Evolutionary conservation across 495 filamentous ascomycete genomes (phyloP).

Genomic region (Neurospora discreta): DNA sequence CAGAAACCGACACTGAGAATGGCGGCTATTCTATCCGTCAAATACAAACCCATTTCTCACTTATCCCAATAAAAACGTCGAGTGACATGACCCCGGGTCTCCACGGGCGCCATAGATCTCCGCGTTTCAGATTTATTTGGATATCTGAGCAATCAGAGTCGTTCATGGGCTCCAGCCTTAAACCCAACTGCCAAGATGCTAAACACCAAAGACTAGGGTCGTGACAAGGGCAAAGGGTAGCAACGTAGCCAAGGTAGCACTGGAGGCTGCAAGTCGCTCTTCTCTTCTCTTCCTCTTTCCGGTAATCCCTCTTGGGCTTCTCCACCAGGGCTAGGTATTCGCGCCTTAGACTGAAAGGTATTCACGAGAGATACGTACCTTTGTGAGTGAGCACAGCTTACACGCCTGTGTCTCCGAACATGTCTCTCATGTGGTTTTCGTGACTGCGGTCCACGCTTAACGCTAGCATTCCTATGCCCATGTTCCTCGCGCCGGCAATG

Average conservation of each 20-base stretch:
- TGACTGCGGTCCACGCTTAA: constrained; percentile 11
- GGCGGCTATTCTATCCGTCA: constrained; percentile 2
- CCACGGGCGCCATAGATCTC: constrained; percentile 18
- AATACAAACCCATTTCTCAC: constrained; percentile 5
- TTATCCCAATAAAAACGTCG: constrained; percentile 3
- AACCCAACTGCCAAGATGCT: neutral
- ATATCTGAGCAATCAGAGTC: constrained; percentile 11
- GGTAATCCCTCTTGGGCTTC: neutral
- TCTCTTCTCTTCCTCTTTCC: neutral
- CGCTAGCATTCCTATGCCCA: constrained; percentile 5
- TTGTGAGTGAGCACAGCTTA: neutral
- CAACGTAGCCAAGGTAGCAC: constrained; percentile 11
- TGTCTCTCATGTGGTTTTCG: constrained; percentile 1
- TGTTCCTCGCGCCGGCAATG: constrained; percentile 13
- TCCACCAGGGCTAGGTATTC: neutral
- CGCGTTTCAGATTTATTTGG: constrained; percentile 35
- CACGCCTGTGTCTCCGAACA: constrained; percentile 3
- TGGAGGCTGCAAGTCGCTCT: neutral
- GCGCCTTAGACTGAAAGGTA: neutral
- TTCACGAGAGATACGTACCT: neutral
- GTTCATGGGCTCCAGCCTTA: constrained; percentile 16
- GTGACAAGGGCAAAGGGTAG: constrained; percentile 1
- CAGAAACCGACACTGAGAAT: neutral
- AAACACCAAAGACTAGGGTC: neutral
- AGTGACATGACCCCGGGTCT: constrained; percentile 8